A percentile compares a stretch with the other conserved stretches of the same genome.
phyloP scores from a whole-genome alignment of 331 rosid genomes.

The Spiraea crenata region DNA sequence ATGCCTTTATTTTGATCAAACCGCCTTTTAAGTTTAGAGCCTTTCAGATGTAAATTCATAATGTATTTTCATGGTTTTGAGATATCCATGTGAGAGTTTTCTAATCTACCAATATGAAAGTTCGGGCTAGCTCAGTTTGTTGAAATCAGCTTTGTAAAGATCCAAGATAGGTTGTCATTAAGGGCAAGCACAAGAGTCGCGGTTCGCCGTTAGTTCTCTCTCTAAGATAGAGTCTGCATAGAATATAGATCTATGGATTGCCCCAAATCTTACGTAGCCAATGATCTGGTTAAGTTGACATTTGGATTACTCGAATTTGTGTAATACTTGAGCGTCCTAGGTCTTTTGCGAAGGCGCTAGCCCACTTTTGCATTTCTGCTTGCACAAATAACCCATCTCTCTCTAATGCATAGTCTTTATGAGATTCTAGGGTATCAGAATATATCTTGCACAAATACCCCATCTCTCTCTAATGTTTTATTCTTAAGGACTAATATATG shows the following conservation, averaged over 20 bases:
- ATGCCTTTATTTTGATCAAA: background rate
- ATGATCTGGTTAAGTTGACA: background rate
- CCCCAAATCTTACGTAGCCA: too few relatives aligned
- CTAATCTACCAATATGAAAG: background rate
- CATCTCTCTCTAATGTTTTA: background rate
- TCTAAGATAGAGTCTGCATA: too few relatives aligned
- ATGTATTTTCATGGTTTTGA: background rate
- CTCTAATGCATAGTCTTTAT: background rate
- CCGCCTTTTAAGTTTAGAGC: constrained; percentile 1
- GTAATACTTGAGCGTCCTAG: background rate
- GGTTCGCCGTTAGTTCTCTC: too few relatives aligned
- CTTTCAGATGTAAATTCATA: background rate
- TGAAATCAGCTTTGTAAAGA: background rate
- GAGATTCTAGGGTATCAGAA: too few relatives aligned
- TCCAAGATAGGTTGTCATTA: background rate
- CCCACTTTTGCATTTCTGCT: background rate
- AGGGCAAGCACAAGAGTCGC: background rate
- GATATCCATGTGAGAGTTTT: too few relatives aligned
- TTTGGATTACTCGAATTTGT: background rate
- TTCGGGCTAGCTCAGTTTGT: background rate
- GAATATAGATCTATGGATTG: too few relatives aligned
- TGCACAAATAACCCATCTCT: background rate
- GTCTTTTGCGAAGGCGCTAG: background rate
- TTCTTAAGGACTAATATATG: too few relatives aligned
- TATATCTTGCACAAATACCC: background rate